These are phyloP conservation scores for Colletotrichum lindemuthianum DNA, from an alignment of 2,329 filamentous ascomycete species.

Conservation along the genomic window DNA sequence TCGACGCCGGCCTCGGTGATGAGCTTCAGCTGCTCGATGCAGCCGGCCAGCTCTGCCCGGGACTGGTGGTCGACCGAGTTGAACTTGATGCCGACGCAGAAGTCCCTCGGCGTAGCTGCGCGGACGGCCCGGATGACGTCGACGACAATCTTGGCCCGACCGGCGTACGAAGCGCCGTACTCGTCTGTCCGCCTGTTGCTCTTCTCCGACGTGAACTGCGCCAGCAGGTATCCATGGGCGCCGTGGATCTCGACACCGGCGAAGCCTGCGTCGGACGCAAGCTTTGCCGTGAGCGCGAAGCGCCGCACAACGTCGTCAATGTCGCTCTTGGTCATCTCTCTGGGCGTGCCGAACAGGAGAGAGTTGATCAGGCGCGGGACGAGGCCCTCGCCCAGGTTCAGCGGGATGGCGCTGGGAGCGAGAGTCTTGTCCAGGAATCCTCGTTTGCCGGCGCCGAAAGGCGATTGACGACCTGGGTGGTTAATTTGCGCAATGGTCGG, in stretches of 20 bases:
- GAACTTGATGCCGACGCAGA: conserved; percentile 64
- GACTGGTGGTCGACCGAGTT: conserved; percentile 68
- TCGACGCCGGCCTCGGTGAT: conserved; percentile 64
- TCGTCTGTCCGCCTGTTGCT: conserved; percentile 63
- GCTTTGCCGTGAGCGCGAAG: conserved; percentile 63
- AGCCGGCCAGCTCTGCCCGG: conserved; percentile 57
- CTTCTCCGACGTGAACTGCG: conserved; percentile 62
- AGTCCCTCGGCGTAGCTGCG: conserved; percentile 47
- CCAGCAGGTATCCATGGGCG: conserved; percentile 67
- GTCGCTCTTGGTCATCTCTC: conserved; percentile 64
- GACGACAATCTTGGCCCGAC: conserved; percentile 59
- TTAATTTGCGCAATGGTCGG: conserved; percentile 56
- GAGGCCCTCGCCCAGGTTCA: conserved; percentile 52
- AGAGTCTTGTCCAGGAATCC: conserved; percentile 51
- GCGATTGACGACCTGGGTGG: conserved; percentile 59
- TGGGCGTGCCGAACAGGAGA: conserved; percentile 62
- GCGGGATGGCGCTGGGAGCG: conserved; percentile 54
- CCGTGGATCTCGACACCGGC: conserved; percentile 57
- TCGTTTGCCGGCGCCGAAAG: conserved; percentile 48
- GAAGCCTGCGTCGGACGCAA: conserved; percentile 58
- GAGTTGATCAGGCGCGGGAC: conserved; percentile 44
- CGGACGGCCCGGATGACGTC: conserved; percentile 59
- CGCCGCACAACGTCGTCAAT: conserved; percentile 62
- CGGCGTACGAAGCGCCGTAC: conserved; percentile 63
- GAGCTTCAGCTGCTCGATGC: conserved; percentile 65